phyloP scores from a whole-genome alignment of 1,139 yeast genomes.

The Arxiozyma bovina region DNA sequence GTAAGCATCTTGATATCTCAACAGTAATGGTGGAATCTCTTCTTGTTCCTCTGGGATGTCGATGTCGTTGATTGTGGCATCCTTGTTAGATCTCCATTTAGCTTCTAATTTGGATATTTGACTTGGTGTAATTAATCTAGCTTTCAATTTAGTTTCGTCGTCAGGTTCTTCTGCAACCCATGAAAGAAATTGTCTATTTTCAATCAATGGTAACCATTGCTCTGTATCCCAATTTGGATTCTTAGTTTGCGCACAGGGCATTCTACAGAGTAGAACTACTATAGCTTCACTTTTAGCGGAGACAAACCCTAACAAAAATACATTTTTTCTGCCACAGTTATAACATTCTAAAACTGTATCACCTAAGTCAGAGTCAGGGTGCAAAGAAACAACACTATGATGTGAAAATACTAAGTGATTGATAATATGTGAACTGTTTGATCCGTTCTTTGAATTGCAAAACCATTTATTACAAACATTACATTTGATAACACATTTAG shows the following conservation, averaged over 20 bases:
- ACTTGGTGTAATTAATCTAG: slow-evolving; percentile 48
- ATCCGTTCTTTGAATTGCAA: slow-evolving; percentile 64
- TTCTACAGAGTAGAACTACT: slow-evolving; percentile 77
- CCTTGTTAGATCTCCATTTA: slow-evolving; percentile 67
- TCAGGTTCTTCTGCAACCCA: slow-evolving; percentile 74
- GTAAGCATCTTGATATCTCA: slow-evolving; percentile 75
- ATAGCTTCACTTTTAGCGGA: slow-evolving; percentile 82
- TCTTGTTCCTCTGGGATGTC: slow-evolving; percentile 47
- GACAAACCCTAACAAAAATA: slow-evolving; percentile 77
- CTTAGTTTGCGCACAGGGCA: slow-evolving; percentile 77
- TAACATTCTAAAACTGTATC: slow-evolving; percentile 83
- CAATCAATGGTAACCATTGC: slow-evolving; percentile 84
- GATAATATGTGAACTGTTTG: slow-evolving; percentile 69
- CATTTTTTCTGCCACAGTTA: slow-evolving; percentile 77
- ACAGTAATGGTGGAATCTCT: slow-evolving; percentile 58
- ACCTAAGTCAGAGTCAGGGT: slow-evolving; percentile 75
- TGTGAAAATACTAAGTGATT: slow-evolving; percentile 77
- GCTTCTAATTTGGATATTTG: slow-evolving; percentile 71
- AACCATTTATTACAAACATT: slow-evolving; percentile 79
- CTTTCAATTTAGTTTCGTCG: slow-evolving; percentile 51
- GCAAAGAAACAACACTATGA: slow-evolving; percentile 67
- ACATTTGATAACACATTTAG: slow-evolving; percentile 67
- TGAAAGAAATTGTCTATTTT: slow-evolving; percentile 63
- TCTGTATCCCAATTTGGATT: slow-evolving; percentile 78
- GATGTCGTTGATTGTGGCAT: slow-evolving; percentile 57